phyloP scores from a whole-genome alignment of 2,329 filamentous ascomycete species.

The Aspergillus quadricinctus region DNA sequence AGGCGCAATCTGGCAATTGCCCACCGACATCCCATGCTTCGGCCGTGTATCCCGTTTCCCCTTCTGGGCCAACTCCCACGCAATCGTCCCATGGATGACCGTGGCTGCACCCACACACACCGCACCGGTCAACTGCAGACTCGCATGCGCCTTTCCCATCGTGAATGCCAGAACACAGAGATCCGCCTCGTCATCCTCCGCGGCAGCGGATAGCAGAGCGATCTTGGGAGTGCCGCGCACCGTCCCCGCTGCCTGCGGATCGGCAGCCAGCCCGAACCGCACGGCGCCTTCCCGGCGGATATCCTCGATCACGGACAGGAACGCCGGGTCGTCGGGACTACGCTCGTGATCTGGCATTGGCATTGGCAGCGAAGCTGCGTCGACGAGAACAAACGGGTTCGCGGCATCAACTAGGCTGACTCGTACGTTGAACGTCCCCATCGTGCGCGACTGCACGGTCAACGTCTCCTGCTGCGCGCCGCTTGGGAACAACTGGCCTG shows the following conservation, averaged over 20 bases:
- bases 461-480: conserved; percentile 36
- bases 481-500: conserved; percentile 56
- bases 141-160: conserved; percentile 23
- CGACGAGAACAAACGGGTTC: conserved; percentile 59
- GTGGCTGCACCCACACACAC: conserved; percentile 21
- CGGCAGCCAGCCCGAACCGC: conserved; percentile 52
- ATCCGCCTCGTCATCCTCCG: conserved; percentile 15
- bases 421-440: conserved; percentile 28
- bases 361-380: conserved; percentile 45
- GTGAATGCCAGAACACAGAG: conserved; percentile 19
- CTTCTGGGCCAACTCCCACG: conserved; percentile 3
- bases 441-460: conserved; percentile 39
- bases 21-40: background rate
- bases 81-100: conserved; percentile 18
- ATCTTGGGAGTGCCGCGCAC: conserved; percentile 58
- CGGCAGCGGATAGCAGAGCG: conserved; percentile 43
- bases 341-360: background rate
- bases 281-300: conserved; percentile 54
- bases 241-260: conserved; percentile 30
- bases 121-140: conserved; percentile 25
- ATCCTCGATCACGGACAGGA: conserved; percentile 46
- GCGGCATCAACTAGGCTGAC: conserved; percentile 58
- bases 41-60: background rate
- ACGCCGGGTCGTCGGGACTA: conserved; percentile 6
- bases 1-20: no score